These are phyloP conservation scores for Leptographium lundbergii DNA, from an alignment of 2,329 filamentous ascomycete genomes.

Conservation along the genomic window DNA sequence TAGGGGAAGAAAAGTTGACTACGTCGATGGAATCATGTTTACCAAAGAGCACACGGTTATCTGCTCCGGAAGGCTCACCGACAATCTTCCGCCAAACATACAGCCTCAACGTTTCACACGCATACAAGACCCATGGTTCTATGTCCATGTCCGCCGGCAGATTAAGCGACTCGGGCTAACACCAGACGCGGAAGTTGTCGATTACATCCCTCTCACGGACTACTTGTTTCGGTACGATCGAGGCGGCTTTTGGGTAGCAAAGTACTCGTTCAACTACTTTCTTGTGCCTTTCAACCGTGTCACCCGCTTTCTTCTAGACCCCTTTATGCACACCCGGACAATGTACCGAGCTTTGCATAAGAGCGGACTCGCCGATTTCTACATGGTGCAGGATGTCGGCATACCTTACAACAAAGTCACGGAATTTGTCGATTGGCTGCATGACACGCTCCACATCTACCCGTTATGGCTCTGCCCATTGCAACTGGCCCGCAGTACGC, in stretches of 20 bases:
- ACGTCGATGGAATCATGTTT: slow-evolving; percentile 58
- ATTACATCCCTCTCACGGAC: slow-evolving; percentile 49
- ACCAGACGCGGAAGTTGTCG: slow-evolving; percentile 9
- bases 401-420: slow-evolving; percentile 29
- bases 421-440: slow-evolving; percentile 35
- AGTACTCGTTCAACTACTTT: slow-evolving; percentile 52
- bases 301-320: slow-evolving; percentile 48
- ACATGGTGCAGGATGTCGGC: slow-evolving; percentile 53
- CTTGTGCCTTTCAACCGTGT: slow-evolving; percentile 31
- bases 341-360: slow-evolving; percentile 55
- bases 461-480: slow-evolving; percentile 46
- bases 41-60: slow-evolving; percentile 41
- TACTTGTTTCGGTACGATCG: slow-evolving; percentile 63
- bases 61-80: slow-evolving; percentile 45
- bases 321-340: slow-evolving; percentile 49
- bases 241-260: slow-evolving; percentile 55
- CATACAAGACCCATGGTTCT: slow-evolving; percentile 58
- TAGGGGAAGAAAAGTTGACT: slow-evolving; percentile 30
- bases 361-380: slow-evolving; percentile 44
- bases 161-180: slow-evolving; percentile 17
- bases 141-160: slow-evolving; percentile 47
- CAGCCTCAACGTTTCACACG: slow-evolving; percentile 38
- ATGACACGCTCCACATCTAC: slow-evolving; percentile 33
- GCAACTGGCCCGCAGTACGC: slow-evolving; percentile 26
- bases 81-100: slow-evolving; percentile 26